Percentiles rank a stretch among this genome's conserved stretches.
Conservation (phyloP, 345 rosid species). For the Hibiscus trionum region DNA sequence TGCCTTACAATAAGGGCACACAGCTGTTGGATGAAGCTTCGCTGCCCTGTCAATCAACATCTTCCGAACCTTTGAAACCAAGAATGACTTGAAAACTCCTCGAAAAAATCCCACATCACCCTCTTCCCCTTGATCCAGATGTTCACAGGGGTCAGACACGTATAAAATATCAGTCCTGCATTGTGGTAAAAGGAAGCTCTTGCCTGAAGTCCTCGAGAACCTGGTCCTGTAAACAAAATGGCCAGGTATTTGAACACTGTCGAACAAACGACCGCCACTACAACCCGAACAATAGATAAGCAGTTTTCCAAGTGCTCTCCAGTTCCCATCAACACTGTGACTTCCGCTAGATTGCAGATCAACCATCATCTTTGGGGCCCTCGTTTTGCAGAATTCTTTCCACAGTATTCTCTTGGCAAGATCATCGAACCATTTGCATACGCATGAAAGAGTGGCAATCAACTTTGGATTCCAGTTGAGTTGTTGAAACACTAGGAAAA, state of each 20-base stretch:
- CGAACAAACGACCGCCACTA: constrained; percentile 63
- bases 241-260: constrained; percentile 62
- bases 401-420: constrained; percentile 80
- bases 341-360: constrained; percentile 91
- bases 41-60: constrained; percentile 60
- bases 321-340: constrained; percentile 91
- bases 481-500: constrained; percentile 78
- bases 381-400: constrained; percentile 85
- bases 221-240: constrained; percentile 85
- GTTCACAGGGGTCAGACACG: constrained; percentile 98
- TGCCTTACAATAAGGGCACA: constrained; percentile 92
- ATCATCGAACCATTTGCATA: constrained; percentile 97
- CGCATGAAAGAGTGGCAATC: constrained; percentile 69
- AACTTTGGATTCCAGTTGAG: constrained; percentile 90
- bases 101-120: constrained; percentile 96
- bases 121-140: constrained; percentile 92
- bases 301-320: constrained; percentile 95
- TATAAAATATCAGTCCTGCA: constrained; percentile 80
- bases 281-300: constrained; percentile 90
- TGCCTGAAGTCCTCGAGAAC: constrained; percentile 93
- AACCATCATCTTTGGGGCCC: constrained; percentile 93
- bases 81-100: constrained; percentile 85
- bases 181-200: constrained; percentile 82
- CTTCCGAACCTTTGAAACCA: constrained; percentile 65
- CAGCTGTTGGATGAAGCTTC: constrained; percentile 70